Conservation (phyloP, 345 rosid genomes). For the Noccaea bulbosa region DNA sequence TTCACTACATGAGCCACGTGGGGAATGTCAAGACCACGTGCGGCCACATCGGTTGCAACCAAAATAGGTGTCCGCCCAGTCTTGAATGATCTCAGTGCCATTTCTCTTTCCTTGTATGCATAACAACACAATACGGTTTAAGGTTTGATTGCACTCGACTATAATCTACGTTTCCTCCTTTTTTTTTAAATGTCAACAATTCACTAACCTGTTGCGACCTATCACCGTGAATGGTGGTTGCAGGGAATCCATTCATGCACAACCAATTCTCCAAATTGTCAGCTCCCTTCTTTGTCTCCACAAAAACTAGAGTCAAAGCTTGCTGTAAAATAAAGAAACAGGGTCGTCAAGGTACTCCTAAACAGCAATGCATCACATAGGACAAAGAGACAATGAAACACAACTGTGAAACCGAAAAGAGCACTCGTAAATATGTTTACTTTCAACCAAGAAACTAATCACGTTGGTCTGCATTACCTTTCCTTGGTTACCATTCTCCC, state of each 20-base stretch:
- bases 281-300: slow-evolving; percentile 98
- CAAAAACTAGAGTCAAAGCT: slow-evolving; percentile 94
- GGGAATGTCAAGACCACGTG: slow-evolving; percentile 91
- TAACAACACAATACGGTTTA: slow-evolving; percentile 1
- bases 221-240: slow-evolving; percentile 97
- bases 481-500: slow-evolving; percentile 71
- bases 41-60: slow-evolving; percentile 94
- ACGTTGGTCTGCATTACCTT: slow-evolving; percentile 58
- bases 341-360: slow-evolving; percentile 21
- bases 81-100: slow-evolving; percentile 86
- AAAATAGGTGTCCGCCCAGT: slow-evolving; percentile 87
- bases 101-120: slow-evolving; percentile 86
- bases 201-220: slow-evolving; percentile 80
- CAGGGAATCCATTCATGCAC: slow-evolving; percentile 84
- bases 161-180: slow-evolving; percentile 2
- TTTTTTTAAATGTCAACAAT: not conserved
- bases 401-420: not conserved
- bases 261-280: slow-evolving; percentile 95
- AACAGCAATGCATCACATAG: slow-evolving; percentile 9
- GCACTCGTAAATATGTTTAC: slow-evolving; percentile 6
- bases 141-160: slow-evolving; percentile 13
- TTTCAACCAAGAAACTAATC: slow-evolving; percentile 14
- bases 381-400: slow-evolving; percentile 19
- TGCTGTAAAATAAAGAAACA: slow-evolving; percentile 60
- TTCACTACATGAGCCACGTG: slow-evolving; percentile 96